These are phyloP conservation scores for Orbilia oligospora DNA, from an alignment of 2,329 filamentous ascomycete species.

Conservation along the genomic window DNA sequence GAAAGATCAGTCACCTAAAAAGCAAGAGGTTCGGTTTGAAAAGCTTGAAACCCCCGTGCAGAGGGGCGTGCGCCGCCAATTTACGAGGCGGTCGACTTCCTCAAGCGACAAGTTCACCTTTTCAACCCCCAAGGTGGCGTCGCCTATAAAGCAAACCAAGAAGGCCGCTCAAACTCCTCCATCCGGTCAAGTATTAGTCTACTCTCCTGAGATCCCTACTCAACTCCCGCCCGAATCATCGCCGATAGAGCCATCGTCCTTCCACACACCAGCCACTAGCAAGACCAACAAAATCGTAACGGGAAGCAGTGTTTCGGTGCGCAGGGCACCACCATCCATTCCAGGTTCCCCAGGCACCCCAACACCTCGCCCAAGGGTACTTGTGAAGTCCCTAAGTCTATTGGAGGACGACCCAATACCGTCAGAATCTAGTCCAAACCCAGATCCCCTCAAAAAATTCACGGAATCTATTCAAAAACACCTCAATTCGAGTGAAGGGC, in stretches of 20 bases:
- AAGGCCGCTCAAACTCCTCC: neutral
- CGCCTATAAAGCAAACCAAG: neutral
- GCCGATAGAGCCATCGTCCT: slow-evolving; percentile 6
- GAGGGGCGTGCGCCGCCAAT: neutral
- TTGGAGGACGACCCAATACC: neutral
- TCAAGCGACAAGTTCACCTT: neutral
- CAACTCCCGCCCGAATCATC: slow-evolving; percentile 1
- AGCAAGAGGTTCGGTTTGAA: slow-evolving; percentile 37
- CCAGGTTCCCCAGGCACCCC: slow-evolving; percentile 20
- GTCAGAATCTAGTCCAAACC: neutral
- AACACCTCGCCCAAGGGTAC: slow-evolving; percentile 13
- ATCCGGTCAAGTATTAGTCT: slow-evolving; percentile 35
- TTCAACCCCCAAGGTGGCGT: neutral
- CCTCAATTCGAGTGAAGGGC: neutral
- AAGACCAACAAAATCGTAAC: neutral
- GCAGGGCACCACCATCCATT: slow-evolving; percentile 18
- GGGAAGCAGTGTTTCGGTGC: slow-evolving; percentile 20
- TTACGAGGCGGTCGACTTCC: neutral
- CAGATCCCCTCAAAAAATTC: slow-evolving; percentile 3
- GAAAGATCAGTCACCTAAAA: slow-evolving; percentile 1
- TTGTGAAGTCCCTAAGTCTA: neutral
- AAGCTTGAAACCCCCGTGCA: slow-evolving; percentile 9
- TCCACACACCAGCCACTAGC: slow-evolving; percentile 12
- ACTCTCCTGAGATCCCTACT: slow-evolving; percentile 28
- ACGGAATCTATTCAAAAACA: slow-evolving; percentile 16